Conservation (phyloP, 441 rosid species). For the Melastoma candidum region DNA sequence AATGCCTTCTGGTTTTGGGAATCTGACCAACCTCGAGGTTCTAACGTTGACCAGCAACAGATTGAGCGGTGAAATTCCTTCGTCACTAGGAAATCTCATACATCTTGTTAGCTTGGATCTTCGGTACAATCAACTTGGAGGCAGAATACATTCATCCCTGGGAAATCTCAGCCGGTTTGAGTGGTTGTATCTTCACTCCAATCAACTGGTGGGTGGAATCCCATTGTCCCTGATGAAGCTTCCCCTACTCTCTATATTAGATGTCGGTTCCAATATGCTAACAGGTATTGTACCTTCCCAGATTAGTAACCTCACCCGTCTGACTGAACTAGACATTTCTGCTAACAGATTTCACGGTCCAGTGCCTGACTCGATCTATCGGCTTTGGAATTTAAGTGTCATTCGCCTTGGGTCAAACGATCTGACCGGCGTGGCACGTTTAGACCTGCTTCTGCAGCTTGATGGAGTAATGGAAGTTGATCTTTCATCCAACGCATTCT, state of each 20-base stretch:
- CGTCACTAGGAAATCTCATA: neutral
- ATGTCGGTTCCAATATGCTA: neutral
- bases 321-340: too few species aligned
- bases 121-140: fast-evolving
- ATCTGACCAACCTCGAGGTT: neutral
- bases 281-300: neutral
- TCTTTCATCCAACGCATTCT: neutral
- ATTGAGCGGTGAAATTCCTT: neutral
- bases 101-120: neutral
- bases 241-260: fast-evolving
- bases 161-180: too few species aligned
- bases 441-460: slow-evolving; percentile 1
- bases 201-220: too few species aligned
- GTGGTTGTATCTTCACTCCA: too few species aligned
- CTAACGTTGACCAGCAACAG: fast-evolving
- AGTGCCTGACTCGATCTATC: neutral
- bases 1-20: neutral
- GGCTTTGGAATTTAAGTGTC: fast-evolving
- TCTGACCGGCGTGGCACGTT: neutral
- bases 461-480: neutral
- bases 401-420: fast-evolving
- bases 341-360: too few species aligned
- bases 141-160: neutral
- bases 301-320: too few species aligned
- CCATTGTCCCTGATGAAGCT: neutral